phyloP scores from a whole-genome alignment of 2,329 filamentous ascomycete genomes.

The Claviceps paspali region DNA sequence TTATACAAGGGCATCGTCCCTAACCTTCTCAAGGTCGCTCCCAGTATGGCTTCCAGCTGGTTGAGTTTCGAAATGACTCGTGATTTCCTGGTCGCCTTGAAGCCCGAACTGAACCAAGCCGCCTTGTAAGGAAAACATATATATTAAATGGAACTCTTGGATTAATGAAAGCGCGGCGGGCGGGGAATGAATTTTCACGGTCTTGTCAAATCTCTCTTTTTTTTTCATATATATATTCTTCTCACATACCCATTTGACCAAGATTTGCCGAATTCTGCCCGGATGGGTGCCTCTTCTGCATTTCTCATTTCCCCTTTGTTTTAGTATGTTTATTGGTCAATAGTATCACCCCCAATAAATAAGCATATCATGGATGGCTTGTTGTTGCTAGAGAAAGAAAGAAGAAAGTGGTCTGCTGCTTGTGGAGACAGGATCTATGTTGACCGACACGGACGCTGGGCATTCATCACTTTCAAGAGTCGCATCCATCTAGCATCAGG shows the following conservation, averaged over 20 bases:
- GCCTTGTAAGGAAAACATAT: slow-evolving; percentile 11
- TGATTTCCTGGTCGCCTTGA: slow-evolving; percentile 61
- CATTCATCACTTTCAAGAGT: background rate
- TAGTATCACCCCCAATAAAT: slow-evolving; percentile 1
- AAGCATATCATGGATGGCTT: slow-evolving; percentile 5
- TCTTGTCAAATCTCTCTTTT: too few relatives aligned
- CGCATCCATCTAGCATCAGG: background rate
- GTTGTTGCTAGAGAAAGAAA: slow-evolving; percentile 5
- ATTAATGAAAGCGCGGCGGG: background rate
- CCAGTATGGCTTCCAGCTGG: slow-evolving; percentile 98
- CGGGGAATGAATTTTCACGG: slow-evolving; percentile 2
- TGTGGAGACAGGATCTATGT: background rate
- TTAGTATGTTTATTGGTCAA: background rate
- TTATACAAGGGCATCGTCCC: slow-evolving; percentile 94
- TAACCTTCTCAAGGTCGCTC: slow-evolving; percentile 90
- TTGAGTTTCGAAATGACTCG: slow-evolving; percentile 89
- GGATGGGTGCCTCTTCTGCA: background rate
- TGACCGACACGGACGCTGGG: background rate
- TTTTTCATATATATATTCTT: background rate
- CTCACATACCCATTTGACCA: background rate
- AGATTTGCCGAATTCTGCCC: background rate
- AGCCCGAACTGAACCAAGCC: slow-evolving; percentile 23
- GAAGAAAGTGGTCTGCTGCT: background rate
- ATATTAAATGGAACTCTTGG: slow-evolving; percentile 3
- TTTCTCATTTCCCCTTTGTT: background rate